Base-by-base conservation (phyloP, 2,329 filamentous ascomycete genomes). In the Pseudogymnoascus sp. region DNA sequence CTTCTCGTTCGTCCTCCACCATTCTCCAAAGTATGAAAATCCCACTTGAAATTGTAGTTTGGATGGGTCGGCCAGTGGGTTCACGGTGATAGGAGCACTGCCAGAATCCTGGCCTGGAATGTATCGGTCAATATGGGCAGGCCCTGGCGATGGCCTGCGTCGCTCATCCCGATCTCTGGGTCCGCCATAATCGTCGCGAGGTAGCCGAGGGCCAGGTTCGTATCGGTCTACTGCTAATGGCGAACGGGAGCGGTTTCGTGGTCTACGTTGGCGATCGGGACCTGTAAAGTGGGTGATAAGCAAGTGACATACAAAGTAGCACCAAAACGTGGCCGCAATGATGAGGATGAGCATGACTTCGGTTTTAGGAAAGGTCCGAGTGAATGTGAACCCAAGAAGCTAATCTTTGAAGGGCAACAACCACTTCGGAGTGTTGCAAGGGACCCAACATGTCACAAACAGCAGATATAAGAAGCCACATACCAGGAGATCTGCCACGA, bases 11-110 rank as follows among this genome's bases (percentile, higher is more conserved):
- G 87, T 80, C 65, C 90, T 84, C 90, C 90, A 93, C 90, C 90
- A 93, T 74, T 93, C 90, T 16, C 90, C 87, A 69, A 91, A 93
- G 74, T 88, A 93, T 12, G 89, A 92, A 74, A 93, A 93, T 1
- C 90, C 90, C 62, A 92, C 90, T 72, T 93, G 90, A 66, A 89
- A 92, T 2, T 88, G 84, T 8, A 93, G 79, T 65, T 84, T 84
- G 68, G 88, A 80, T 1, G 90, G 90, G 65, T 93, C 89, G 11
- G 83, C 80, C 2, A 93, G 77, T 7, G 88, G 89, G 67, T 92
- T 92, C 16, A 79, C 75, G 0, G 79, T 77, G 12, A 82, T 75
- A 7, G 81, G 78, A 31, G 82, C 73, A 23, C 79, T 77, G 35
- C 71, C 71, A 63, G 71, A 75, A 61, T 88, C 84, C 67, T 91